A percentile compares a stretch with the other conserved stretches of the same genome.
These are phyloP conservation scores for Metschnikowia corniflorae DNA, from an alignment of 805 yeast species.

Conservation along the genomic window DNA sequence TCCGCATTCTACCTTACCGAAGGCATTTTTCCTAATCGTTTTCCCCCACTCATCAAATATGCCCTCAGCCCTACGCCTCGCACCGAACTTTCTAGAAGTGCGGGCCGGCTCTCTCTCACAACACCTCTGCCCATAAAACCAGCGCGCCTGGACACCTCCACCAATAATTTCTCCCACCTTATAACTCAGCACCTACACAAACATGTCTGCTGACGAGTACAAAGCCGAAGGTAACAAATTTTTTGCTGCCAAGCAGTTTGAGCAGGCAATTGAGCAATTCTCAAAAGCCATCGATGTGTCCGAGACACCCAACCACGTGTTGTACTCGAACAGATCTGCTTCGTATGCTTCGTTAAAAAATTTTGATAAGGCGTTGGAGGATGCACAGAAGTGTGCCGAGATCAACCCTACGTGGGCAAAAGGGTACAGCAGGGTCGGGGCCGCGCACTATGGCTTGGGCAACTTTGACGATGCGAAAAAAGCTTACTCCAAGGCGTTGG, in stretches of 20 bases:
- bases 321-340: slow-evolving; percentile 93
- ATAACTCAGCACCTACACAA: background rate
- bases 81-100: slow-evolving; percentile 21
- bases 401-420: slow-evolving; percentile 91
- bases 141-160: background rate
- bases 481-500: slow-evolving; percentile 74
- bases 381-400: slow-evolving; percentile 79
- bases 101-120: slow-evolving; percentile 2
- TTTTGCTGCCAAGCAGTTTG: slow-evolving; percentile 81
- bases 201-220: slow-evolving; percentile 65
- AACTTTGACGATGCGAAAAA: slow-evolving; percentile 69
- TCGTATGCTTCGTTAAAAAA: slow-evolving; percentile 76
- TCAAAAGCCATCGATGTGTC: slow-evolving; percentile 85
- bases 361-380: slow-evolving; percentile 70
- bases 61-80: too few relatives aligned
- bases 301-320: slow-evolving; percentile 81
- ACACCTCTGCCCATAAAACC: background rate
- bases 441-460: slow-evolving; percentile 88
- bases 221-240: slow-evolving; percentile 94
- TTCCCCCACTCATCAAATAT: too few relatives aligned
- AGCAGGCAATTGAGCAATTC: slow-evolving; percentile 75
- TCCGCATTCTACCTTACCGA: too few relatives aligned
- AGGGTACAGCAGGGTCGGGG: slow-evolving; percentile 90
- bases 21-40: too few relatives aligned
- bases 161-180: background rate